Percentiles rank a stretch among this genome's conserved stretches.
Conservation (phyloP, 192 early-diverging fungal species). For the Geranomyces michiganensis region DNA sequence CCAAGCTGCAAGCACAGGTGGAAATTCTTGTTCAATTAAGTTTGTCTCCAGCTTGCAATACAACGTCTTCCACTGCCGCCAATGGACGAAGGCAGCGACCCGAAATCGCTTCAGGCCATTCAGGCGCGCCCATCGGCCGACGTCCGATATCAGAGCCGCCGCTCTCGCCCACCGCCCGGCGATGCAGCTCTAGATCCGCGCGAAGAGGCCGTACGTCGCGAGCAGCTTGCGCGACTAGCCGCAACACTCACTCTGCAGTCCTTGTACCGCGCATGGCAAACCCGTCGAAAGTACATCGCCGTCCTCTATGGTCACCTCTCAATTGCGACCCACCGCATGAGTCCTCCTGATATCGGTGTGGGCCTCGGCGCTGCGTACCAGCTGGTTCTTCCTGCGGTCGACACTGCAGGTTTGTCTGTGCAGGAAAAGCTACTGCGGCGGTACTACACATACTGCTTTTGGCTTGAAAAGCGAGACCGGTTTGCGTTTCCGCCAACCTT, state of each 20-base stretch:
- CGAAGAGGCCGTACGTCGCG: conserved; percentile 35
- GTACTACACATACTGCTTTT: conserved; percentile 45
- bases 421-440: conserved; percentile 54
- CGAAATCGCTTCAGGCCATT: no score
- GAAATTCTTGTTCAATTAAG: background rate
- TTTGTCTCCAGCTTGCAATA: background rate
- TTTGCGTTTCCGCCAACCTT: conserved; percentile 47
- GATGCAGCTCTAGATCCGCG: background rate
- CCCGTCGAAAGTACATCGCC: conserved; percentile 47
- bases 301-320: conserved; percentile 41
- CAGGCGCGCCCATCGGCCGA: background rate
- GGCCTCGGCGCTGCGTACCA: conserved; percentile 3
- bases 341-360: conserved; percentile 38
- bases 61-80: background rate
- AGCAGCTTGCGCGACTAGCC: conserved; percentile 51
- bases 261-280: conserved; percentile 41
- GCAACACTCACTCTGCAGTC: conserved; percentile 53
- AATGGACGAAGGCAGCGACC: no score
- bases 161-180: background rate
- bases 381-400: conserved; percentile 19
- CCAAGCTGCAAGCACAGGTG: background rate
- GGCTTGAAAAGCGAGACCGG: conserved; percentile 35
- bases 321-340: conserved; percentile 33
- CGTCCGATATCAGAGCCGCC: background rate
- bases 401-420: background rate